phyloP scores from a whole-genome alignment of 2,329 filamentous ascomycete species.

The Trichoderma sp. region DNA sequence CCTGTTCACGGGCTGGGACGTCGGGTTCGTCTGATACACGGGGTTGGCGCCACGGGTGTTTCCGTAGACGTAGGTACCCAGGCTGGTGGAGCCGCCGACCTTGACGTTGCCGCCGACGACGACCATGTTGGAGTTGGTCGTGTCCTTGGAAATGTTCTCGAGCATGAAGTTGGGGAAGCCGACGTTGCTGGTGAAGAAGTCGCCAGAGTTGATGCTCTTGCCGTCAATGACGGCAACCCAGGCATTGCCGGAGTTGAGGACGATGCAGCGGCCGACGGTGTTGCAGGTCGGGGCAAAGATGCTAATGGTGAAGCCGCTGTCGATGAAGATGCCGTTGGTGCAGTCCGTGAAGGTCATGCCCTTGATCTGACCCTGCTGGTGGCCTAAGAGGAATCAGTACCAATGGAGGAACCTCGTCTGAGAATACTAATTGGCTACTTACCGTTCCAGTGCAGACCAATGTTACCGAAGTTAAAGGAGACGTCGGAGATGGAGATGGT shows the following conservation, averaged over 20 bases:
- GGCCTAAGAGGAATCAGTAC: conserved; percentile 1
- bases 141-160: conserved; percentile 32
- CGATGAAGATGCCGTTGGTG: conserved; percentile 25
- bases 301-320: conserved; percentile 23
- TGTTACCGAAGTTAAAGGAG: conserved; percentile 30
- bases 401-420: too few relatives aligned
- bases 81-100: conserved; percentile 25
- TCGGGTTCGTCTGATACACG: conserved; percentile 13
- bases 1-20: conserved; percentile 15
- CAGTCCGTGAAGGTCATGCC: conserved; percentile 24
- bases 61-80: conserved; percentile 27
- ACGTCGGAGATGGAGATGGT: conserved; percentile 32
- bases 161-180: conserved; percentile 28
- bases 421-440: not conserved
- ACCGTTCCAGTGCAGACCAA: conserved; percentile 33
- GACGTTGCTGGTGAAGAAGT: conserved; percentile 23
- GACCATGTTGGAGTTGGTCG: conserved; percentile 30
- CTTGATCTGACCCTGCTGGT: conserved; percentile 28
- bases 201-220: conserved; percentile 25
- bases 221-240: conserved; percentile 28
- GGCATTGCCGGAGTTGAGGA: conserved; percentile 21
- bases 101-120: conserved; percentile 22
- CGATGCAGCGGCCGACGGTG: conserved; percentile 25
- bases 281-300: conserved; percentile 26
- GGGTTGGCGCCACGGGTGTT: conserved; percentile 24